Evolutionary conservation across 2,329 filamentous ascomycete species (phyloP).

Genomic region (Verticillium zaregamsianum): DNA sequence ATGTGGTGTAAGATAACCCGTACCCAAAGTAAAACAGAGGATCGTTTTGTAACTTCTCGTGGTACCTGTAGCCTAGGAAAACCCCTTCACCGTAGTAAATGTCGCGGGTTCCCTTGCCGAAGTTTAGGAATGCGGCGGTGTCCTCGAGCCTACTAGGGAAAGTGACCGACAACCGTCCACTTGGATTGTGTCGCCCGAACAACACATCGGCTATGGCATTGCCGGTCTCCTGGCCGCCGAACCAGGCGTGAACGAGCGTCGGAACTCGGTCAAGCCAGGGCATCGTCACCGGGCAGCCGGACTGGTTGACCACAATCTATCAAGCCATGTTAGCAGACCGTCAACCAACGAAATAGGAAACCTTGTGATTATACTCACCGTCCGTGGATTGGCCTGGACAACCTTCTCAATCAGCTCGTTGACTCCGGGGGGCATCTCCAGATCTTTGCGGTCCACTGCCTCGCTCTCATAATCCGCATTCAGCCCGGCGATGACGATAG

Average conservation of each 20-base stretch:
- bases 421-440: neutral
- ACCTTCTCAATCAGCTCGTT: neutral
- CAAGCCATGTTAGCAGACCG: constrained; percentile 20
- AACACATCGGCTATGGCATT: constrained; percentile 19
- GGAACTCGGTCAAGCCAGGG: constrained; percentile 3
- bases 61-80: constrained; percentile 69
- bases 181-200: constrained; percentile 21
- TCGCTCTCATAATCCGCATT: constrained; percentile 31
- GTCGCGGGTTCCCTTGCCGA: constrained; percentile 53
- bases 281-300: neutral
- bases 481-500: constrained; percentile 51
- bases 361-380: neutral
- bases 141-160: constrained; percentile 61
- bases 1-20: constrained; percentile 64
- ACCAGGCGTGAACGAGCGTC: constrained; percentile 6
- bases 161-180: constrained; percentile 69
- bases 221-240: constrained; percentile 15
- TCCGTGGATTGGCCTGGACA: neutral
- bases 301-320: neutral
- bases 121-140: constrained; percentile 66
- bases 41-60: constrained; percentile 43
- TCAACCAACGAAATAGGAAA: neutral
- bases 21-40: constrained; percentile 65
- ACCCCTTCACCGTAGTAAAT: constrained; percentile 69
- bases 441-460: neutral